Evolutionary conservation across 331 rosid species (phyloP), one percentile per base, ranked within the genome.

Genomic region (Rosa hybrid): DNA sequence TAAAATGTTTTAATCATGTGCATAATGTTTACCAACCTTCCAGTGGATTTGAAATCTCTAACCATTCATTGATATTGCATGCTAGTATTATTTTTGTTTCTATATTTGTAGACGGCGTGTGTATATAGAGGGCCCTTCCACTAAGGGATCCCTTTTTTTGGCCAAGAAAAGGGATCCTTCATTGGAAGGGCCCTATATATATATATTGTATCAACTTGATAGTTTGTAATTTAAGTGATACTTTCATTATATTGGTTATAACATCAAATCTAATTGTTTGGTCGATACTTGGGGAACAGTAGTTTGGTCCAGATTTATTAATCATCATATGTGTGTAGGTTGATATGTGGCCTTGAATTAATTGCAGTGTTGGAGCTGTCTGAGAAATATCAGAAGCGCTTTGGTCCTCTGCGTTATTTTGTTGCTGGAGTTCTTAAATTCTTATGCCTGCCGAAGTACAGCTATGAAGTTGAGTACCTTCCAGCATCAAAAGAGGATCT

Each of bases 401-500:
- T 90, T 85, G 99, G 99, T 79, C 99, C 99, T 18, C 86, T 96
- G 75, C 91, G 99, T 69, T 96, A 96, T 86, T 90, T 96, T 85
- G 99, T 96, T 86, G 98, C 99, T 77, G 99, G 99, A 63, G 88
- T 96, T 85, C 90, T 93, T 81, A 96, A 96, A 86, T 96, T 96
- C 86, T 82, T 96, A 51, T 96, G 97, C 91, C 86, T 96, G 72
- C 99, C 99, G 2, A 93, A 87, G 86, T 96, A 91, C 88, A 93
- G 84, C 80, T 96, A 93, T 83, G 99, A 96, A 88, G 86, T 96
- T 80, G 99, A 96, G 82, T 96, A 91, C 86, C 98, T 96, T 88
- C 97, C 93, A 16, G 98, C 93, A 74, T 81, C 80, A 57, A 91
- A 89, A 84, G 93, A 88, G 76, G 96, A 90, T 85, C 49, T 83